Evolutionary conservation across 805 yeast genomes (phyloP), one percentile per base, ranked within the genome.

Genomic region (Kodamaea lidongshanica): DNA sequence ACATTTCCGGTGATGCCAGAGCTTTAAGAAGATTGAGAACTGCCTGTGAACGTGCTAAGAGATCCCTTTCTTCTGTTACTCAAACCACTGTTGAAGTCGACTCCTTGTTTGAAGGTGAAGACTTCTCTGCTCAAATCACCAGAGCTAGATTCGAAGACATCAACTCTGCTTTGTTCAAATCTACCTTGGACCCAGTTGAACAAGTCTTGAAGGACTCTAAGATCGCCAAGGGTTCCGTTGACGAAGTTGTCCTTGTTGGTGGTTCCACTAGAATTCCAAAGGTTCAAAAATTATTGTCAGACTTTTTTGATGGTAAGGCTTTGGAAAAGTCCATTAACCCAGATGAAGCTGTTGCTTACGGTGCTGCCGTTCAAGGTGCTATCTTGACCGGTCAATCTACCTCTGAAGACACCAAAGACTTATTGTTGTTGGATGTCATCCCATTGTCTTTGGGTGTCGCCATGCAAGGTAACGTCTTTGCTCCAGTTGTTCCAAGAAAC

Each of bases 231-330:
- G 25, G 61, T 41, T 37, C 41, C 29, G 70, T 64, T 45, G 69
- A 63, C 46, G 70, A 64, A 55, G 68, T 64, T 45, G 70, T 64
- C 52, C 56, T 64, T 44, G 70, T 64, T 40, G 70, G 70, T 61
- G 70, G 70, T 59, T 64, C 70, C 44, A 64, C 70, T 59, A 64
- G 70, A 63, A 63, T 64, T 56, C 70, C 70, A 56, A 64, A 64
- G 58, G 63, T 64, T 52, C 70, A 64, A 50, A 64, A 64, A 54
- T 61, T 64, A 54, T 62, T 64, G 52, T 63, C 69, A 40, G 70
- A 63, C 58, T 64, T 62, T 64, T 64, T 64, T 44, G 68, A 64
- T 38, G 70, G 70, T 58, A 64, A 64, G 56, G 67, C 62, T 52
- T 62, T 63, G 49, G 68, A 64, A 53, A 64, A 61, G 55, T 62